Evolutionary conservation across 306 rosid genomes (phyloP).

Genomic region (Ceratonia siliqua): DNA sequence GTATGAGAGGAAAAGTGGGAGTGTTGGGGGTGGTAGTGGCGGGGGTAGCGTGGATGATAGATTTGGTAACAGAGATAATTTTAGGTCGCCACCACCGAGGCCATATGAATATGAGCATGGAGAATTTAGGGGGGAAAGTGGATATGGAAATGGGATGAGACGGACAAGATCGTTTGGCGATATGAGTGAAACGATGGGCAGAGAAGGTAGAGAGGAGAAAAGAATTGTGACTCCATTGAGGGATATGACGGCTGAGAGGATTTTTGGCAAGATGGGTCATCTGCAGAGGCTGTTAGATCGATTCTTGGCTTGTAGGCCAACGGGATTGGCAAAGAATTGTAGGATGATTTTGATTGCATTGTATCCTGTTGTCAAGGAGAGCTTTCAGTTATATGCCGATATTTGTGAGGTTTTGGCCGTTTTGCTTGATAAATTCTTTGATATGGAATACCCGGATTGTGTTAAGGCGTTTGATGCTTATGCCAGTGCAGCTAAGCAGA

Average conservation of each 20-base stretch:
- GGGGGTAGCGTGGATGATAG: slow-evolving; percentile 47
- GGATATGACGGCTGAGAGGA: slow-evolving; percentile 85
- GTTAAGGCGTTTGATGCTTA: slow-evolving; percentile 93
- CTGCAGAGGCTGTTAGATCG: slow-evolving; percentile 88
- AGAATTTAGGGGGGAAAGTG: slow-evolving; percentile 55
- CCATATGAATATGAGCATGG: slow-evolving; percentile 67
- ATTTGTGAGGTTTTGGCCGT: slow-evolving; percentile 90
- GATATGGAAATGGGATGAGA: slow-evolving; percentile 68
- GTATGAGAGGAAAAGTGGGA: slow-evolving; percentile 55
- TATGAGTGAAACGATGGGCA: slow-evolving; percentile 53
- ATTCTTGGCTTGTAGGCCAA: slow-evolving; percentile 85
- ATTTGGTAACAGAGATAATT: slow-evolving; percentile 63
- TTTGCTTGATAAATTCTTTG: slow-evolving; percentile 89
- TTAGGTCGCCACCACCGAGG: slow-evolving; percentile 77
- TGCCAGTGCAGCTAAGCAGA: slow-evolving; percentile 90
- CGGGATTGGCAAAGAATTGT: slow-evolving; percentile 84
- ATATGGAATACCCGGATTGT: slow-evolving; percentile 89
- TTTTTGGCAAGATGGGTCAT: slow-evolving; percentile 88
- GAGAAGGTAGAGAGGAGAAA: slow-evolving; percentile 46
- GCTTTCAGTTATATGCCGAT: slow-evolving; percentile 88
- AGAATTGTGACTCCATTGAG: slow-evolving; percentile 74
- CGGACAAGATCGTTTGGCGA: slow-evolving; percentile 88
- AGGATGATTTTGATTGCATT: slow-evolving; percentile 82
- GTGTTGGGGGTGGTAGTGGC: slow-evolving; percentile 7
- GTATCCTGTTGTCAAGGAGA: slow-evolving; percentile 86